Base-by-base conservation (phyloP, 768 basidiomycete species). In the Dendrothele bispora region DNA sequence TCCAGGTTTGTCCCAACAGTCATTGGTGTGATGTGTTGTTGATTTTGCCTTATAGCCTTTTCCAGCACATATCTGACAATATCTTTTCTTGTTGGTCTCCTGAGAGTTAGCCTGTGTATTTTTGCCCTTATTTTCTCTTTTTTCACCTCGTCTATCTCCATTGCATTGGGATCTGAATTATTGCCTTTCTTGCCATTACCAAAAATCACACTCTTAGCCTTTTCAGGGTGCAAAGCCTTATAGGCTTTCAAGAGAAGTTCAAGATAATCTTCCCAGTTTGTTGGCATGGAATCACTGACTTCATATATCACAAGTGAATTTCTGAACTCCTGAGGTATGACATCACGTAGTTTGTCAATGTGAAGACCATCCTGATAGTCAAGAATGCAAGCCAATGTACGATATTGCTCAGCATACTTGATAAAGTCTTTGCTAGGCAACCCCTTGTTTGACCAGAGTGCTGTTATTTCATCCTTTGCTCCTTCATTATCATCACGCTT, bases 381-480 rank as follows among this genome's bases (percentile, higher is more conserved):
- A 5, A 43, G 25, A 43, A 43, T 28, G 42, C 25, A 28, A 12
- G 42, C 42, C 5, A 43, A 22, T 5, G 42, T 43, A 7, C 42
- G 10, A 43, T 43, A 43, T 34, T 43, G 42, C 25, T 43, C 42
- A 43, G 42, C 28, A 30, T 43, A 43, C 18, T 43, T 43, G 12
- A 43, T 40, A 21, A 40, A 40, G 39, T 40, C 39, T 24, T 40
- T 40, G 21, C 21, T 25, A 5, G 39, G 20, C n/a, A 40, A 40
- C 7, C 6, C n/a, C 26, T 40, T 40, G 18, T 39, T 39, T 11
- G 18, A 39, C 18, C 37, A 39, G 37, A 39, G 37, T 39, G 11
- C 12, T 20, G 37, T 39, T 10, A 39, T 10, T 39, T 39, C 37
- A 11, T 39, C 39, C 22, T 40, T 7, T 40, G 18, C 39, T 10